Percentiles rank a stretch among this genome's conserved stretches.
These are phyloP conservation scores for Halteria grandinella DNA, from an alignment of 73 alveolate genomes.

Conservation along the genomic window DNA sequence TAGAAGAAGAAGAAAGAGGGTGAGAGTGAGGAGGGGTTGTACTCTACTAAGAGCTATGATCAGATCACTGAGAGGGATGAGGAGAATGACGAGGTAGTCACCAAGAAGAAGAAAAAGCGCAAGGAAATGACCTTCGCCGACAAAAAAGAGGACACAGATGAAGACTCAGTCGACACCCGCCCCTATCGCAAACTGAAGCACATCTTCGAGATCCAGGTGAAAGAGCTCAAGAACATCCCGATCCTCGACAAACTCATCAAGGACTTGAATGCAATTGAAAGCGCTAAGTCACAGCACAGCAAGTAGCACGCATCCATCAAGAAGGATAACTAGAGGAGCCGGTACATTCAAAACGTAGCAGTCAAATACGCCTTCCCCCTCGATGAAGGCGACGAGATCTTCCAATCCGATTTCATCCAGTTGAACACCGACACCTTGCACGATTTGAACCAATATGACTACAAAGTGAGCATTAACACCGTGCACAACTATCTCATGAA, in stretches of 20 bases:
- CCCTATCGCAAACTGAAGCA: constrained; percentile 48
- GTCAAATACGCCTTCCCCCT: constrained; percentile 65
- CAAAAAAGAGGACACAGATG: not conserved
- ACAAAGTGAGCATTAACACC: constrained; percentile 58
- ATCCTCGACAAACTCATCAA: constrained; percentile 57
- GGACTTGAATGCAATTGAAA: constrained; percentile 25
- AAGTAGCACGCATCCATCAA: not conserved
- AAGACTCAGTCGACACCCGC: constrained; percentile 10
- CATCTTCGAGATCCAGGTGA: constrained; percentile 56
- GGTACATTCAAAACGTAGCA: constrained; percentile 46
- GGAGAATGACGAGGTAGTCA: too few relatives aligned
- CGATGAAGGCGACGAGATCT: constrained; percentile 56
- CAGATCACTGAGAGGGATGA: too few relatives aligned
- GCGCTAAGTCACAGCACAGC: not conserved
- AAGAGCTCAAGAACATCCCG: constrained; percentile 63
- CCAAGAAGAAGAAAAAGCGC: too few relatives aligned
- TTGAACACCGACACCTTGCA: not conserved
- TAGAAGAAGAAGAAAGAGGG: too few relatives aligned
- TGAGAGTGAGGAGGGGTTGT: too few relatives aligned
- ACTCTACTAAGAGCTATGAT: too few relatives aligned
- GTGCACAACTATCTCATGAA: constrained; percentile 46
- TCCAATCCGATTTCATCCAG: constrained; percentile 36
- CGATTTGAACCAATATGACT: constrained; percentile 25
- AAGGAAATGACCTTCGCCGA: constrained; percentile 30
- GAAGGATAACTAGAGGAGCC: not conserved